A percentile compares a stretch with the other conserved stretches of the same genome.
Conservation (phyloP, 441 rosid genomes). For the Oxalis stricta region DNA sequence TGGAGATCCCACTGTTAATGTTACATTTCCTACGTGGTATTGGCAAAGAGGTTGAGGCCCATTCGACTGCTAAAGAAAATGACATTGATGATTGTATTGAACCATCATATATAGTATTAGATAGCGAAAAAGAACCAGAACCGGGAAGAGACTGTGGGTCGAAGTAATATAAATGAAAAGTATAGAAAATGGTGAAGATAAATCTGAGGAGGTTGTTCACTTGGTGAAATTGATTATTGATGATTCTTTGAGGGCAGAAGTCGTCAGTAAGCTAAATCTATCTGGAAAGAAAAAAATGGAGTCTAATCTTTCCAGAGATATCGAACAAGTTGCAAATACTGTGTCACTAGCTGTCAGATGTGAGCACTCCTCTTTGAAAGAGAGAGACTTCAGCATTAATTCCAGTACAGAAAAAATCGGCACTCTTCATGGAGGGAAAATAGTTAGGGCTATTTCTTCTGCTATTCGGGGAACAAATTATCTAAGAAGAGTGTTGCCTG, state of each 20-base stretch:
- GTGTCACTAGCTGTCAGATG: slow-evolving; percentile 39
- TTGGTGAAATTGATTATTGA: slow-evolving; percentile 47
- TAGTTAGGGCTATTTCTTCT: slow-evolving; percentile 56
- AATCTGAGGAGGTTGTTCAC: slow-evolving; percentile 30
- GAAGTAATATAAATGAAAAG: slow-evolving; percentile 16
- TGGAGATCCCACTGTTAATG: slow-evolving; percentile 22
- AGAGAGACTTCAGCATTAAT: slow-evolving; percentile 12
- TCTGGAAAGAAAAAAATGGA: slow-evolving; percentile 48
- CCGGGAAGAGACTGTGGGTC: slow-evolving; percentile 22
- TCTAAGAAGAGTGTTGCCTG: slow-evolving; percentile 66
- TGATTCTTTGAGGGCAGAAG: slow-evolving; percentile 69
- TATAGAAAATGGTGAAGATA: slow-evolving; percentile 17
- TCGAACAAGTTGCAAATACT: slow-evolving; percentile 60
- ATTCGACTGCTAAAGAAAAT: slow-evolving; percentile 17
- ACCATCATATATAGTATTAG: slow-evolving; percentile 57
- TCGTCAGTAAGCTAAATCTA: slow-evolving; percentile 46
- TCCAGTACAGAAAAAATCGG: slow-evolving; percentile 35
- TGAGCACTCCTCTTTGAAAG: slow-evolving; percentile 24
- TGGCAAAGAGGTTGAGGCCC: slow-evolving; percentile 13
- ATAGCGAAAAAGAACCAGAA: slow-evolving; percentile 36
- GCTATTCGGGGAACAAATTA: slow-evolving; percentile 51
- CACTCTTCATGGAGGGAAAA: slow-evolving; percentile 43
- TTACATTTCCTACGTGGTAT: slow-evolving; percentile 12
- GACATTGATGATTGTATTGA: slow-evolving; percentile 36
- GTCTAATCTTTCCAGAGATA: slow-evolving; percentile 46